Percentiles rank a stretch among this genome's conserved stretches.
Evolutionary conservation across 495 filamentous ascomycete genomes (phyloP).

Genomic region (Aspergillus funiculosus): DNA sequence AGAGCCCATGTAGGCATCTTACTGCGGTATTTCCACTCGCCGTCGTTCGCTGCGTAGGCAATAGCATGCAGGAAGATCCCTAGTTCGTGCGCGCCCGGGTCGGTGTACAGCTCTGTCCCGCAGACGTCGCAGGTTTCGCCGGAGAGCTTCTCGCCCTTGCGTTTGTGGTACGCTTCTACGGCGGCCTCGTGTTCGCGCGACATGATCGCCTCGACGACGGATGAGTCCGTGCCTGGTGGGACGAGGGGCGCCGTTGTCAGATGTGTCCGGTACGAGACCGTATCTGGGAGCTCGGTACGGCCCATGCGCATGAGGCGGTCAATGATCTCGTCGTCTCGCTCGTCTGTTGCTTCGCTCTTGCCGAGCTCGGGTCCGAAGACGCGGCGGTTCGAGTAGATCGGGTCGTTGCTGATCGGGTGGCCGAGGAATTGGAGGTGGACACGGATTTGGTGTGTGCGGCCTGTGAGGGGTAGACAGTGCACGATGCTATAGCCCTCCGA

Average conservation of each 20-base stretch:
- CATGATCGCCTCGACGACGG: constrained; percentile 40
- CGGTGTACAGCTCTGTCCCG: constrained; percentile 82
- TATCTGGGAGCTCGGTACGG: constrained; percentile 83
- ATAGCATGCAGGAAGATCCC: constrained; percentile 90
- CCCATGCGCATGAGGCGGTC: constrained; percentile 82
- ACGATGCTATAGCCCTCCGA: constrained; percentile 86
- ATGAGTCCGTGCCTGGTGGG: constrained; percentile 35
- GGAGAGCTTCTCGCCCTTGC: constrained; percentile 80
- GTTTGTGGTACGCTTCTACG: constrained; percentile 75
- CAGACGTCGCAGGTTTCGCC: constrained; percentile 76
- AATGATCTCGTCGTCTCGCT: constrained; percentile 84
- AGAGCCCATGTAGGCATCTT: constrained; percentile 79
- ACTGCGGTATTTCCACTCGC: constrained; percentile 82
- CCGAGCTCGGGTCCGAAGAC: constrained; percentile 84
- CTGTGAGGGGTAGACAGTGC: constrained; percentile 86
- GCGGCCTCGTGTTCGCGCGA: constrained; percentile 69
- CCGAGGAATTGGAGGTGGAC: constrained; percentile 94
- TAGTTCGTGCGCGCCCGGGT: constrained; percentile 83
- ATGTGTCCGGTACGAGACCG: constrained; percentile 66
- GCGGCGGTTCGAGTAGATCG: constrained; percentile 89
- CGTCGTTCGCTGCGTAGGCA: constrained; percentile 74
- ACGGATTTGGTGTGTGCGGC: constrained; percentile 88
- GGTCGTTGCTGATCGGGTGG: constrained; percentile 93
- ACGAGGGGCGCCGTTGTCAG: constrained; percentile 39
- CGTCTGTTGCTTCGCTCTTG: constrained; percentile 56